Conservation (phyloP, 371 early-diverging fungal species). For the Haplosporangium sp. region DNA sequence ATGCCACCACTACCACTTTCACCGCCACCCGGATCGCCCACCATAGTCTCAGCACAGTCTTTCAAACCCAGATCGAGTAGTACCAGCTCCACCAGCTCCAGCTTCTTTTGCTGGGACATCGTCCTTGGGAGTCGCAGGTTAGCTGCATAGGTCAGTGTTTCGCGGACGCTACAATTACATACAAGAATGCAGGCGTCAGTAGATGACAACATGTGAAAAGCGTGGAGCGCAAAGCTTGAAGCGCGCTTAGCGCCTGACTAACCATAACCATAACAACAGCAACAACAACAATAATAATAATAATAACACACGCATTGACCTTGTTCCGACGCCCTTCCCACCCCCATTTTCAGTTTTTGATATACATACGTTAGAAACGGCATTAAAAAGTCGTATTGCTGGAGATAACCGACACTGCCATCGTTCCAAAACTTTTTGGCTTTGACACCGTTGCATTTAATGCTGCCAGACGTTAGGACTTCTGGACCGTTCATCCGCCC, state of each 20-base stretch:
- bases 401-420: constrained; percentile 48
- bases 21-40: constrained; percentile 51
- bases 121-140: constrained; percentile 35
- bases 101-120: constrained; percentile 41
- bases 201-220: background rate
- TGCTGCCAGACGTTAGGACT: constrained; percentile 32
- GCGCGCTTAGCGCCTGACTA: too few species aligned
- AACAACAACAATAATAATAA: too few species aligned
- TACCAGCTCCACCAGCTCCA: constrained; percentile 40
- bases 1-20: constrained; percentile 46
- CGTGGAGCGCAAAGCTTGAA: too few species aligned
- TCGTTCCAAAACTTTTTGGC: constrained; percentile 52
- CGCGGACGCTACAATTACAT: constrained; percentile 31
- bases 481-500: constrained; percentile 48
- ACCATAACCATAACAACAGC: too few species aligned
- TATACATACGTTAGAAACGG: constrained; percentile 43
- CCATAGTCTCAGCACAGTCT: constrained; percentile 46
- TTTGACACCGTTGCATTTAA: constrained; percentile 41
- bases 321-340: too few species aligned
- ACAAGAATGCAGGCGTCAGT: background rate
- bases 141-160: constrained; percentile 46
- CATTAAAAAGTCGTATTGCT: constrained; percentile 47
- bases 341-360: background rate
- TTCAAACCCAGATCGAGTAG: constrained; percentile 51
- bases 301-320: too few species aligned